Percentiles rank a stretch among this genome's conserved stretches.
Conservation (phyloP, 306 rosid species). For the Cercis canadensis region DNA sequence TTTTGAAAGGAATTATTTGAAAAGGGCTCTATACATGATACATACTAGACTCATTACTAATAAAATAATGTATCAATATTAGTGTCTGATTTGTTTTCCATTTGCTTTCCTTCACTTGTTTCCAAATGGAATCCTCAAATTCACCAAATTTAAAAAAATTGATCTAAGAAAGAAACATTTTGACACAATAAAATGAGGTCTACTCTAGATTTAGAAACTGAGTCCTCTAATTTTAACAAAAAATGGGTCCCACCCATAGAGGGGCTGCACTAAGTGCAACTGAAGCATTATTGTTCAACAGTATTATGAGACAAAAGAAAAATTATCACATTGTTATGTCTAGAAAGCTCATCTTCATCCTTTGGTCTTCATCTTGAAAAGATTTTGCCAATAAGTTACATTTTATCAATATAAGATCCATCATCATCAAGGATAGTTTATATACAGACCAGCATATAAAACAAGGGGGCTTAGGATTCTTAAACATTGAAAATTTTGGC, state of each 20-base stretch:
- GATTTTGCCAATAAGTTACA: neutral
- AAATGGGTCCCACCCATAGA: neutral
- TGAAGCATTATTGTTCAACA: neutral
- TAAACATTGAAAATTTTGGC: neutral
- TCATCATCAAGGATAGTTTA: neutral
- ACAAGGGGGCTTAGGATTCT: neutral
- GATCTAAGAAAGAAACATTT: neutral
- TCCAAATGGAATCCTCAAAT: no score
- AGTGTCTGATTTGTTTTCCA: no score
- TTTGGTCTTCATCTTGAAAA: neutral
- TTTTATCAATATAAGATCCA: neutral
- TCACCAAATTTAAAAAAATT: neutral
- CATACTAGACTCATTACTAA: no score
- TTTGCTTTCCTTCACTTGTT: no score
- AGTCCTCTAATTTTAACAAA: neutral
- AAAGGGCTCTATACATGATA: no score
- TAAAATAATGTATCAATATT: no score
- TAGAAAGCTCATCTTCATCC: neutral
- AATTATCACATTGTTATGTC: neutral
- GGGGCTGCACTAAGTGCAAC: neutral
- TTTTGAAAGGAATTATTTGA: no score
- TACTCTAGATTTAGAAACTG: constrained; percentile 3
- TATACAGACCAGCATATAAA: neutral
- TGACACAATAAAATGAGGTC: neutral
- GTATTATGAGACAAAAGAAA: neutral